Evolutionary conservation across 177 flowering plant genomes (phyloP), one percentile per base, ranked within the genome.

Genomic region (Vitis hybrid): DNA sequence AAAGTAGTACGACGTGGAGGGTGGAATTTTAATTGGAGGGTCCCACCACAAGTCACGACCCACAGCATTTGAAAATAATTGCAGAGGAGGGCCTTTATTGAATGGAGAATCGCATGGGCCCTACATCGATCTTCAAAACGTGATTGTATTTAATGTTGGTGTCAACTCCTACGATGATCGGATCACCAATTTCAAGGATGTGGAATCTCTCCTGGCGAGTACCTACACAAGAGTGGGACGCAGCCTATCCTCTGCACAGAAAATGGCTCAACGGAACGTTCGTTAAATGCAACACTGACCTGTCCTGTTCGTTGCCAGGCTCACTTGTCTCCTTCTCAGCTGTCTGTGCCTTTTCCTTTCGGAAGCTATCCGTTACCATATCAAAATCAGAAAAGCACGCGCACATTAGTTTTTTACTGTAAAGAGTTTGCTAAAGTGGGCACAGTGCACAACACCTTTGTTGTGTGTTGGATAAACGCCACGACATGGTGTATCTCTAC

Each of bases 351-450:
- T 26, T 54, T 34, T 62, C 39, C 53, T 9, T 8, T 11, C 16
- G 8, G 13, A 29, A 14, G 12, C 10, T 16, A 22, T 15, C 61
- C 58, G 18, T 66, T 51, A 14, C 14, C 8, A 22, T 50, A 59
- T 49, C 70, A 68, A 69, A 64, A 73, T 19, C 61, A 57, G 71
- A 77, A 73, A 68, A 69, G 67, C 68, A 70, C 70, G 78, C 81
- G 78, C 70, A 73, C 54, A 55, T 67, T 76, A 76, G 71, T 75
- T 70, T 75, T 51, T 51, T 31, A 15, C 61, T 14, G 12, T 13
- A 26, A 39, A 51, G 29, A 15, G 10, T 16, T 69, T 69, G 66
- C 69, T 71, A 75, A 75, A 76, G 71, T 67, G 58, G 67, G 74
- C 75, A 59, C 71, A 20, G 15, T 61, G 70, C 73, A 69, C 77